A percentile compares a stretch with the other conserved stretches of the same genome.
Evolutionary conservation across 2,329 filamentous ascomycete genomes (phyloP).

Genomic region (Colletotrichum tropicicola): DNA sequence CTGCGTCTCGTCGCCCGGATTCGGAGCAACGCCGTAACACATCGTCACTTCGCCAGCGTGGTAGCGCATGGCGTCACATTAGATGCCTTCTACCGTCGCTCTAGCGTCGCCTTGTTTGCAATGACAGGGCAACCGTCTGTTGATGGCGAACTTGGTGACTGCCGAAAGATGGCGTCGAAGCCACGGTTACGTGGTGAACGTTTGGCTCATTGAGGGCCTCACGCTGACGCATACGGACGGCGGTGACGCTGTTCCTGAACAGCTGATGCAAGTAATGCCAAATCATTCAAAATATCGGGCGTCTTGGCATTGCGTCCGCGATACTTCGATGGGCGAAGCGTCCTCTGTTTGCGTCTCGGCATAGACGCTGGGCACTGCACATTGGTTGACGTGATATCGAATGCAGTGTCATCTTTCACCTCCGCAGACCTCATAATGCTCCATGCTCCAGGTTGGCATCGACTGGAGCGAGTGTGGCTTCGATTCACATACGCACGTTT

Average conservation of each 20-base stretch:
- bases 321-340: neutral
- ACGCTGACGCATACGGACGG: neutral
- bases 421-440: neutral
- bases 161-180: neutral
- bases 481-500: neutral
- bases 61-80: neutral
- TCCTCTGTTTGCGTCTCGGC: slow-evolving; percentile 5
- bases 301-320: neutral
- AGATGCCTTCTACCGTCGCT: neutral
- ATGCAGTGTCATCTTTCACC: neutral
- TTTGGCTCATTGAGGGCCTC: neutral
- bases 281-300: neutral
- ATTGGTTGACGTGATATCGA: neutral
- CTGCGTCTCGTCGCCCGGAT: slow-evolving; percentile 3
- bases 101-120: neutral
- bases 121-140: neutral
- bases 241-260: neutral
- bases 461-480: neutral
- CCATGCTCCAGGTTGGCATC: neutral
- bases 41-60: neutral
- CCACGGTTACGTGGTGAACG: neutral
- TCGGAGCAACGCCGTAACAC: neutral
- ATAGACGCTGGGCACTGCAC: neutral
- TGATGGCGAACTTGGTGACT: neutral
- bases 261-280: neutral